Conservation (phyloP, 2,329 filamentous ascomycete genomes). For the Septoria linicola region DNA sequence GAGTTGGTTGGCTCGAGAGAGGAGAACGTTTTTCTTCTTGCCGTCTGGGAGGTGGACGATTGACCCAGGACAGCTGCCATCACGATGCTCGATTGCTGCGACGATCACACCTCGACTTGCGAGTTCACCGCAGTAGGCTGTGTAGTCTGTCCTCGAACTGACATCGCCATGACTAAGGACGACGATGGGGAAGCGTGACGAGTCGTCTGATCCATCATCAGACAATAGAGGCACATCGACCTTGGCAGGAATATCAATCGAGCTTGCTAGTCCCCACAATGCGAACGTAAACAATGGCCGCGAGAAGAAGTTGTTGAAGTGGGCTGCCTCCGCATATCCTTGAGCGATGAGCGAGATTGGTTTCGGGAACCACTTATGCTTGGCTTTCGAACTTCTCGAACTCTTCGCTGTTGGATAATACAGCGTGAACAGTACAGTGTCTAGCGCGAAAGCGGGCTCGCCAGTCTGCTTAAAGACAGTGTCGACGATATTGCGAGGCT, state of each 20-base stretch:
- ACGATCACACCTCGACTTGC: conserved; percentile 46
- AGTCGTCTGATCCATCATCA: not conserved
- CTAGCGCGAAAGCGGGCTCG: conserved; percentile 41
- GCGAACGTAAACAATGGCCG: conserved; percentile 40
- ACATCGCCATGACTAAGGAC: conserved; percentile 48
- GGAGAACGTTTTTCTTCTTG: conserved; percentile 38
- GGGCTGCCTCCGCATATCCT: conserved; percentile 44
- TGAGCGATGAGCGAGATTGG: conserved; percentile 44
- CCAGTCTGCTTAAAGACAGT: conserved; percentile 39
- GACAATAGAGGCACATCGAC: conserved; percentile 37
- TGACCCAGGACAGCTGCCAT: conserved; percentile 46
- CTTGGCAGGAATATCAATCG: conserved; percentile 43
- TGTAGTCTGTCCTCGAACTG: conserved; percentile 45
- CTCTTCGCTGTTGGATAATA: conserved; percentile 42
- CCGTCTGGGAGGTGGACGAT: conserved; percentile 39
- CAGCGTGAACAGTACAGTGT: conserved; percentile 44
- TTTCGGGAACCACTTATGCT: conserved; percentile 44
- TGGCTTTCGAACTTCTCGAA: conserved; percentile 24
- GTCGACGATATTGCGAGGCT: conserved; percentile 37
- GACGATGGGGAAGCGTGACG: conserved; percentile 38
- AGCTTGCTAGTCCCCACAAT: conserved; percentile 42
- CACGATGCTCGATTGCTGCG: conserved; percentile 46
- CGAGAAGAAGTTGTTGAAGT: conserved; percentile 37
- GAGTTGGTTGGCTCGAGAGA: conserved; percentile 40
- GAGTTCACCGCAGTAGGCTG: conserved; percentile 45